Base-by-base conservation (phyloP, 169 alveolate species). In the Eimeria falciformis region DNA sequence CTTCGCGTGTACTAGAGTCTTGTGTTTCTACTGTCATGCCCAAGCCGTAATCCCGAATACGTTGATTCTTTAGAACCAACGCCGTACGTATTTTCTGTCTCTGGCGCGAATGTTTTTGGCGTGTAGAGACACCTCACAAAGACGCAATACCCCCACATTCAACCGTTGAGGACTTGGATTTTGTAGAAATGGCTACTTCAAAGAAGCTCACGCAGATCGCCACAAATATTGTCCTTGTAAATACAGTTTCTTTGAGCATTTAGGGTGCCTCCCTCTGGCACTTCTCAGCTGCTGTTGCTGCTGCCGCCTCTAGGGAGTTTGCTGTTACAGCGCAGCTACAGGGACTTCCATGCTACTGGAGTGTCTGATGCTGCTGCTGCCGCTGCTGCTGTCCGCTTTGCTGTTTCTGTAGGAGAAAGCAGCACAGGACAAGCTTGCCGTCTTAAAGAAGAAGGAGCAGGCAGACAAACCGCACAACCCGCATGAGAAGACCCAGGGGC, bases 121-220 rank as follows among this genome's bases (percentile, higher is more conserved):
- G 9, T 21, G n/a, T 53, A 53, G 65, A 12, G n/a, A 53, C 17
- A 53, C 17, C 65, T 21, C 65, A 17, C 65, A 12, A 53, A 21
- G 25, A 53, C 65, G 65, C 17, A 17, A 17, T 53, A 17, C n/a
- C 40, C 40, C 40, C 40, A 2, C 40, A 33, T 33, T 33, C 40
- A 33, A 33, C 40, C 40, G 0, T 33, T 33, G 40, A 33, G 40
- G 40, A 33, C 40, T 33, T 33, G 40, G 40, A 17, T 0, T 43
- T n/a, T 45, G 37, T 18, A 21, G n/a, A 46, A 75, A 87, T 87
- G 92, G 92, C 85, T 55, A 87, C 92, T 6, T 58, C 92, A n/a
- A 66, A 87, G 58, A 69, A 87, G 87, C 92, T 87, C 14, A 50
- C 86, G 12, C 81, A 71, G 29, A 87, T 87, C 27, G 92, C 92